Conservation (phyloP, 176 grass and related monocot genomes). For the Juncus inflexus region DNA sequence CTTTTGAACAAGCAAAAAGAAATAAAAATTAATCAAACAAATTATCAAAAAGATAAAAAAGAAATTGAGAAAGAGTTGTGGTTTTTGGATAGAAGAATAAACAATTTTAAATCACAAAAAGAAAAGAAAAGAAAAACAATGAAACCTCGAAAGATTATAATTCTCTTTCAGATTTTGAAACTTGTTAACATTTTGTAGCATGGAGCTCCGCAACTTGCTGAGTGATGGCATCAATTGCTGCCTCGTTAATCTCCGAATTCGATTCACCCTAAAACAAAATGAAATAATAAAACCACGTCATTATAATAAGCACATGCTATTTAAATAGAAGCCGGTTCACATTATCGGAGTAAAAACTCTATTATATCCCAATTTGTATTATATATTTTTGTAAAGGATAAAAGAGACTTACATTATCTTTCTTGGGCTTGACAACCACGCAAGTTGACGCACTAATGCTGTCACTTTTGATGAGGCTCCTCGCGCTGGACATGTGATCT, state of each 20-base stretch:
- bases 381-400: no score
- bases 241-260: constrained; percentile 1
- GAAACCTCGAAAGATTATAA: constrained; percentile 1
- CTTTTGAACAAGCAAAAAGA: constrained; percentile 8
- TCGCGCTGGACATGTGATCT: constrained; percentile 40
- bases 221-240: constrained; percentile 4
- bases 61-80: not conserved
- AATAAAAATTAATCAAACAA: constrained; percentile 9
- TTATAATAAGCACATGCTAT: not conserved
- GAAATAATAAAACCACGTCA: constrained; percentile 6
- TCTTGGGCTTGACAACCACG: constrained; percentile 51
- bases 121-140: not conserved
- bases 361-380: no score
- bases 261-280: not conserved
- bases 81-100: constrained; percentile 16
- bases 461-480: constrained; percentile 85
- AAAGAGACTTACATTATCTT: constrained; percentile 52
- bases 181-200: constrained; percentile 22
- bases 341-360: no score
- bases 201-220: constrained; percentile 25
- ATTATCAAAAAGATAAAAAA: no score
- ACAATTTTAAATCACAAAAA: constrained; percentile 26
- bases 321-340: no score
- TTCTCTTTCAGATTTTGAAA: constrained; percentile 10
- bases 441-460: constrained; percentile 87